Evolutionary conservation across 805 yeast genomes (phyloP).

Genomic region (Yarrowia sp.): DNA sequence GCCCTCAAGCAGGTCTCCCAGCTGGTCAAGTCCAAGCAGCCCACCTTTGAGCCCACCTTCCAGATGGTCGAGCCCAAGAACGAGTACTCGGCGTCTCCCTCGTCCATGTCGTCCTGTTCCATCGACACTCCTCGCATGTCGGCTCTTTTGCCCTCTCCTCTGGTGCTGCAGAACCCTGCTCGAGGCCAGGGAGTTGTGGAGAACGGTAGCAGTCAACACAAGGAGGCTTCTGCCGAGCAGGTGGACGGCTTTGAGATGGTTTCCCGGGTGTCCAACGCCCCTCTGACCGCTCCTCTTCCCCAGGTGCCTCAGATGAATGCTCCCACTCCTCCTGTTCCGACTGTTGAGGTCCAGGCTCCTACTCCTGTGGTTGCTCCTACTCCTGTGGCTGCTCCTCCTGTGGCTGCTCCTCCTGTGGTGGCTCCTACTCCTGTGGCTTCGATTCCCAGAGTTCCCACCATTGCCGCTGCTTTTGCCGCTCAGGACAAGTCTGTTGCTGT

Average conservation of each 20-base stretch:
- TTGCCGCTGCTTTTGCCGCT: slow-evolving; percentile 19
- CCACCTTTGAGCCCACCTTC: slow-evolving; percentile 30
- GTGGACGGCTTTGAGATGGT: slow-evolving; percentile 26
- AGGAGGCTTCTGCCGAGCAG: not conserved
- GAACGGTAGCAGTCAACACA: too few relatives aligned
- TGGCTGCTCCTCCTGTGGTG: slow-evolving; percentile 21
- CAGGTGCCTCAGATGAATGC: not conserved
- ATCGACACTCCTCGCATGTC: slow-evolving; percentile 32
- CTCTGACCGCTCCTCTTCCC: slow-evolving; percentile 1
- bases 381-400: slow-evolving; percentile 3
- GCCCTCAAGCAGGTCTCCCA: slow-evolving; percentile 30
- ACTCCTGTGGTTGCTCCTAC: slow-evolving; percentile 21
- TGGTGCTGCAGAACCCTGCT: slow-evolving; percentile 30
- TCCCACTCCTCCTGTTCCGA: not conserved
- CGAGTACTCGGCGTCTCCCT: slow-evolving; percentile 2
- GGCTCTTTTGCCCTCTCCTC: slow-evolving; percentile 20
- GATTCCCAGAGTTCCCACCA: slow-evolving; percentile 1
- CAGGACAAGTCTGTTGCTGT: not conserved
- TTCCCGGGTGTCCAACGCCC: not conserved
- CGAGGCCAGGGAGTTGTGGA: not conserved
- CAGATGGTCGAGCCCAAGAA: slow-evolving; percentile 30
- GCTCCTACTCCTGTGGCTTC: slow-evolving; percentile 5
- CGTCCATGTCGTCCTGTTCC: slow-evolving; percentile 8
- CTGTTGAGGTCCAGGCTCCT: slow-evolving; percentile 16
- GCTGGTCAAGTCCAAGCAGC: slow-evolving; percentile 28